Evolutionary conservation across 768 basidiomycete species (phyloP).

Genomic region (Leccinellum luteum): DNA sequence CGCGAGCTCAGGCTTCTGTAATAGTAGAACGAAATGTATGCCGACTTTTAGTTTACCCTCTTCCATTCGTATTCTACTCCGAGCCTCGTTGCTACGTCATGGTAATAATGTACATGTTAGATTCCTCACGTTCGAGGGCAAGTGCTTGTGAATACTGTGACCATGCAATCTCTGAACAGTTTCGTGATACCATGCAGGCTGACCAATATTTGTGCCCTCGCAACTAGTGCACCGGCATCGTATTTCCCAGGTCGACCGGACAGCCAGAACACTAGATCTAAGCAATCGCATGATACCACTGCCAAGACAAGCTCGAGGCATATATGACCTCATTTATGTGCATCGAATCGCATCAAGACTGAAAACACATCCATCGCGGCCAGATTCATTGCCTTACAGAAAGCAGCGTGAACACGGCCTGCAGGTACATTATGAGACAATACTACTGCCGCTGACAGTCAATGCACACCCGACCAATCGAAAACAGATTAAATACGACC

Average conservation of each 20-base stretch:
- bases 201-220: background rate
- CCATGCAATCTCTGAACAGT: no score
- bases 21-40: no score
- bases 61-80: background rate
- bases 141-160: background rate
- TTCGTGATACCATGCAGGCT: no score
- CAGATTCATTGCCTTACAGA: background rate
- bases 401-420: background rate
- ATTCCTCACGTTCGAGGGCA: background rate
- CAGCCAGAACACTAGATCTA: background rate
- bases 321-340: no score
- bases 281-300: no score
- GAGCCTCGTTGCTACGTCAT: background rate
- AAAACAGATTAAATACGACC: conserved; percentile 21
- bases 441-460: background rate
- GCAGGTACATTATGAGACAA: background rate
- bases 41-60: background rate
- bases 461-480: conserved; percentile 1
- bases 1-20: no score
- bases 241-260: background rate
- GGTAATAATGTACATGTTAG: background rate
- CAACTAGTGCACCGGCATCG: background rate
- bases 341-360: background rate
- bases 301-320: no score
- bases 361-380: background rate